Evolutionary conservation across 2,329 filamentous ascomycete species (phyloP), one percentile per base, ranked within the genome.

Genomic region (Diaporthe citrichinensis): DNA sequence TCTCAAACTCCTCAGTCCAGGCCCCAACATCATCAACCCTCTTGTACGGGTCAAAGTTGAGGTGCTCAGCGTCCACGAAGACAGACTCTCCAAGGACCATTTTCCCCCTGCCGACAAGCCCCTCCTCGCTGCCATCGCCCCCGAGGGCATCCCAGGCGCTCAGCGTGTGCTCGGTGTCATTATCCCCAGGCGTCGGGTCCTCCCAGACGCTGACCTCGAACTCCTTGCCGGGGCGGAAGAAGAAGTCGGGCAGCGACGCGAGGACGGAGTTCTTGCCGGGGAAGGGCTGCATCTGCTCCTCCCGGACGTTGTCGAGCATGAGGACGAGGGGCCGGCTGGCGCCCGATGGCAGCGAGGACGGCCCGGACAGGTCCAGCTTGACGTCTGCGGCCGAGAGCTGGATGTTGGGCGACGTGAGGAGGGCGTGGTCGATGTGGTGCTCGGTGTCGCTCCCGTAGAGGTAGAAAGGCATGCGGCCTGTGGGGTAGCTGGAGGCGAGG

Each of bases 371-470:
- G 25, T 14, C 17, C 17, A 62, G 59, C 6, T 39, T 41, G 68
- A 72, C 72, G 36, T 75, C 31, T 39, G 14, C 49, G 14, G 67
- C 74, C 2, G 69, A 67, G 28, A 72, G 59, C 41, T 75, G 69
- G 31, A 77, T 84, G 77, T 87, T 88, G n/a, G 86, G 86, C 0
- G 84, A 80, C 2, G 81, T 79, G n/a, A 84, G 80, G 31, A 88
- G 83, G 57, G 86, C 81, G 75, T 88, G 86, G n/a, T 85, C 82
- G 49, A 87, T 86, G 73, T 87, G 83, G 1, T 78, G 72, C 55
- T 86, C 81, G 0, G 79, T 58, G 3, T 78, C 46, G 9, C 72
- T 81, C 10, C 86, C 85, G 74, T 87, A 87, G n/a, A 87, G 80
- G 44, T 87, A 87, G 72, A 87, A 87, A 0, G 86, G 86, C 83